These are phyloP conservation scores for Stentor coeruleus DNA, from an alignment of 73 alveolate species.

Conservation along the genomic window DNA sequence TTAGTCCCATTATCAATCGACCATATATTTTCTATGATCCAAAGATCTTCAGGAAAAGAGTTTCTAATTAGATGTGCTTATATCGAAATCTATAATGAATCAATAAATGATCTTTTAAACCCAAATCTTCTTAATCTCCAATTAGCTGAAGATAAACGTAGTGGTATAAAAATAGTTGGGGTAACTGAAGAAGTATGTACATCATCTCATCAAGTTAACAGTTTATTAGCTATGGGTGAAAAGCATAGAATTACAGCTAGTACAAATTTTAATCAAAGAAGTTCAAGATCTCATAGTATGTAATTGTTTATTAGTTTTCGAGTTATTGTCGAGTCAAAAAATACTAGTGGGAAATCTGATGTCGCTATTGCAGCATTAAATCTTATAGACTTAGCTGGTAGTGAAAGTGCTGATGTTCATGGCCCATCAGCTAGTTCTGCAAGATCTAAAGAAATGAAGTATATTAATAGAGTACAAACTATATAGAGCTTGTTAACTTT, in stretches of 20 bases:
- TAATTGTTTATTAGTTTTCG: conserved; percentile 29
- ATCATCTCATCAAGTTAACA: conserved; percentile 61
- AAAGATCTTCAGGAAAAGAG: conserved; percentile 52
- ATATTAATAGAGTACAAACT: conserved; percentile 81
- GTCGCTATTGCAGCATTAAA: conserved; percentile 66
- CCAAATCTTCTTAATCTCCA: conserved; percentile 56
- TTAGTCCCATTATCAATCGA: conserved; percentile 86
- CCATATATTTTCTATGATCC: conserved; percentile 76
- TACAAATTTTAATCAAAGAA: conserved; percentile 84
- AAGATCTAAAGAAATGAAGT: conserved; percentile 87
- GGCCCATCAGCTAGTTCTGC: conserved; percentile 80
- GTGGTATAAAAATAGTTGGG: conserved; percentile 52
- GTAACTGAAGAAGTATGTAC: conserved; percentile 44
- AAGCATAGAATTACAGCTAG: conserved; percentile 85
- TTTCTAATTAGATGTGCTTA: conserved; percentile 78
- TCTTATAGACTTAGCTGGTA: conserved; percentile 90
- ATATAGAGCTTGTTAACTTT: conserved; percentile 77
- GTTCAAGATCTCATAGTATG: conserved; percentile 91
- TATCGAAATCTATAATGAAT: conserved; percentile 92
- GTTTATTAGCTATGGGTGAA: conserved; percentile 85
- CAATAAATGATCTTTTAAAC: conserved; percentile 82
- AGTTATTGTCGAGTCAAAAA: too few species aligned
- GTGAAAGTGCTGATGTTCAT: conserved; percentile 85
- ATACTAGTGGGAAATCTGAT: too few species aligned
- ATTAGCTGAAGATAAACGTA: conserved; percentile 56